Evolutionary conservation across 371 early-diverging fungal genomes (phyloP).

Genomic region (Mucor indicus): DNA sequence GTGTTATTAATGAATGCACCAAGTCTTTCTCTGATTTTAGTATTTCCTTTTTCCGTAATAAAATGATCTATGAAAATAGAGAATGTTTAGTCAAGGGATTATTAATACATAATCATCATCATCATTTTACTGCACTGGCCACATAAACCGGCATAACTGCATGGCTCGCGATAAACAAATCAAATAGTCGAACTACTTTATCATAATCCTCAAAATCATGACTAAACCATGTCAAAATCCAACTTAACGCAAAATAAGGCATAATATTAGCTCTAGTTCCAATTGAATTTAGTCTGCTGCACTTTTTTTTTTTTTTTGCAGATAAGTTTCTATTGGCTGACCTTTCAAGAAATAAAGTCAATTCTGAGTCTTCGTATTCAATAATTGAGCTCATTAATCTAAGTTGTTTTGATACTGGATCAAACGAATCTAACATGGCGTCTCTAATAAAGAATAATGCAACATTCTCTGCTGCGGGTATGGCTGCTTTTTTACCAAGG

Average conservation of each 20-base stretch:
- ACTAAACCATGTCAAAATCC: conserved; percentile 87
- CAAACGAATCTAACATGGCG: conserved; percentile 52
- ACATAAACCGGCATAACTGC: conserved; percentile 77
- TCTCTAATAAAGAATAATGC: conserved; percentile 50
- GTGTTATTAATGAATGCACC: conserved; percentile 58
- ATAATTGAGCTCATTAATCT: conserved; percentile 45
- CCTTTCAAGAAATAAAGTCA: conserved; percentile 36
- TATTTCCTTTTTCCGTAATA: conserved; percentile 50
- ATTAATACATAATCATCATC: not conserved
- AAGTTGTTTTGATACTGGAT: conserved; percentile 45
- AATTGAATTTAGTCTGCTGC: not conserved
- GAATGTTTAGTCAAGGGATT: not conserved
- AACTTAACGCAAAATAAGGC: conserved; percentile 81
- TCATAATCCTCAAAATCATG: conserved; percentile 69
- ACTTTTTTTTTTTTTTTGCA: not conserved
- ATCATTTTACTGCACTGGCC: conserved; percentile 55
- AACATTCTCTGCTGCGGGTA: conserved; percentile 50
- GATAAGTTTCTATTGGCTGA: conserved; percentile 8
- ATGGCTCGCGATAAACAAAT: conserved; percentile 70
- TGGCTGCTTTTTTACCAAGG: conserved; percentile 50
- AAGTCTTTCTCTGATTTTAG: conserved; percentile 55
- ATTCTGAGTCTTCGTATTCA: conserved; percentile 41
- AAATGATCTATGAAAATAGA: conserved; percentile 37
- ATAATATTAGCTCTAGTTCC: conserved; percentile 44
- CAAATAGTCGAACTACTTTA: conserved; percentile 68